These are phyloP conservation scores for Fragaria ananassa DNA, from an alignment of 306 rosid species.

Conservation along the genomic window DNA sequence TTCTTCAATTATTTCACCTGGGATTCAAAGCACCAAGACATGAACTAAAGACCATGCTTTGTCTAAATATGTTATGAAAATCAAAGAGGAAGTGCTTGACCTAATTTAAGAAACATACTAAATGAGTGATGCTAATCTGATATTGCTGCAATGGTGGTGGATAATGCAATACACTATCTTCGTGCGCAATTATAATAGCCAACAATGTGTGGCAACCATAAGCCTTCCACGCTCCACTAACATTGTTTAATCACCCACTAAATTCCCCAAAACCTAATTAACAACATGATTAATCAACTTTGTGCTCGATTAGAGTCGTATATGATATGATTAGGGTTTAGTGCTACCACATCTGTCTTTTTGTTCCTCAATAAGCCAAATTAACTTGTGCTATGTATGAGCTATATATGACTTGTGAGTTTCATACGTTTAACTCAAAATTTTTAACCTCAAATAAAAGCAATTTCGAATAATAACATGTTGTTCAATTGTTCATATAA, in stretches of 20 bases:
- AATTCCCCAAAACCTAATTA: neutral
- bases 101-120: neutral
- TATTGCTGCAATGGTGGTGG: constrained; percentile 12
- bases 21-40: neutral
- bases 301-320: neutral
- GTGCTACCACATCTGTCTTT: neutral
- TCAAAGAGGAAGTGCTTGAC: neutral
- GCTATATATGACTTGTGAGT: neutral
- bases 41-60: neutral
- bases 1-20: neutral
- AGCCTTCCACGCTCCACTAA: constrained; percentile 23
- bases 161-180: neutral
- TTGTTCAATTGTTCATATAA: no score
- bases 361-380: neutral
- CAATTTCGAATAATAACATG: neutral
- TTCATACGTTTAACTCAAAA: neutral
- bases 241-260: constrained; percentile 13
- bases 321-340: neutral
- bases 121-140: constrained; percentile 1
- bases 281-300: neutral
- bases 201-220: constrained; percentile 23
- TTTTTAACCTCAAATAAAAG: neutral
- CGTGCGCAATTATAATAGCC: neutral
- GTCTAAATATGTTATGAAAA: neutral
- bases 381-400: neutral